Conservation (phyloP, 1,284 basidiomycete genomes). For the Papiliotrema nemorosa region DNA sequence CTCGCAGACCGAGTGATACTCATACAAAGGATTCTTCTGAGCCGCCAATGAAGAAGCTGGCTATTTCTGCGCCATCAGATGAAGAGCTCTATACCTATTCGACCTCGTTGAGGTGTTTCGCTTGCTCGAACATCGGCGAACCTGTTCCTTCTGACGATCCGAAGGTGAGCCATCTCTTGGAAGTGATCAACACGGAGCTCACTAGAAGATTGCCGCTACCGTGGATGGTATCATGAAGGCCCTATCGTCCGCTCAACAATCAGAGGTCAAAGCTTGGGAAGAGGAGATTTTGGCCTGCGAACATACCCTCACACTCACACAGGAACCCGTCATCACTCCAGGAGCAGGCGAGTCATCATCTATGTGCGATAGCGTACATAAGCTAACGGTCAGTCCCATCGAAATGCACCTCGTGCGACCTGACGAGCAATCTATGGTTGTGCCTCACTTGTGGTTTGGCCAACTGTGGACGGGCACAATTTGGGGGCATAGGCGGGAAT, state of each 20-base stretch:
- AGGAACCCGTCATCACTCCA: constrained; percentile 51
- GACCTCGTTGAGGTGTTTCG: constrained; percentile 72
- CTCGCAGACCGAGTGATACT: background rate
- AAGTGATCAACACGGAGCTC: constrained; percentile 5
- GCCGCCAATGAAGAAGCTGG: constrained; percentile 85
- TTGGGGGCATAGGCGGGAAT: constrained; percentile 81
- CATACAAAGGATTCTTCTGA: constrained; percentile 57
- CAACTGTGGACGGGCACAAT: constrained; percentile 85
- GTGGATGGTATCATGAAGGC: constrained; percentile 73
- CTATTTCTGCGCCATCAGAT: constrained; percentile 78
- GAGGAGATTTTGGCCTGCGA: constrained; percentile 87
- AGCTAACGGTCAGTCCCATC: constrained; percentile 58
- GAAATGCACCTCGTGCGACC: constrained; percentile 70
- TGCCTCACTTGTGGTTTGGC: constrained; percentile 93
- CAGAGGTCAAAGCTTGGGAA: constrained; percentile 96
- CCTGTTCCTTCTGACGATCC: constrained; percentile 57
- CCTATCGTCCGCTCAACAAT: constrained; percentile 82
- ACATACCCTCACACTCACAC: constrained; percentile 77
- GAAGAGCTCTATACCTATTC: constrained; percentile 79
- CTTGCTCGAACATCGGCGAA: constrained; percentile 55
- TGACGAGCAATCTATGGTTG: constrained; percentile 90
- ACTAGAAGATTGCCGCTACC: constrained; percentile 56
- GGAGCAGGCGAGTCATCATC: constrained; percentile 31
- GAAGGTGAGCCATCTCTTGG: constrained; percentile 30
- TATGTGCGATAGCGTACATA: background rate